phyloP scores from a whole-genome alignment of 768 basidiomycete genomes.

The Tephrocybe sp. region DNA sequence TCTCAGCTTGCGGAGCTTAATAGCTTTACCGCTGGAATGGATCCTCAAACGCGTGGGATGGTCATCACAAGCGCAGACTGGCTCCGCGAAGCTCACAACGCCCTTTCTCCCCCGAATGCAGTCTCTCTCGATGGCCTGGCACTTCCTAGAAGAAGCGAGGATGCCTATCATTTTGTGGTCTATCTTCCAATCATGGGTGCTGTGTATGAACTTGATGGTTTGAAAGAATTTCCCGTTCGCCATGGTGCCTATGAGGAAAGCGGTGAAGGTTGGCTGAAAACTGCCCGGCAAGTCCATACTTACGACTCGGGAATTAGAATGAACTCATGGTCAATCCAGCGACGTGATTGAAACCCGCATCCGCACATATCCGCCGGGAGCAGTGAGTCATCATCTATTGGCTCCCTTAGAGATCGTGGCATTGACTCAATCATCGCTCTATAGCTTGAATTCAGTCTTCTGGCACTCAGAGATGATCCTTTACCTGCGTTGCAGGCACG shows the following conservation, averaged over 20 bases:
- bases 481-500: slow-evolving; percentile 64
- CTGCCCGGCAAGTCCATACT: slow-evolving; percentile 57
- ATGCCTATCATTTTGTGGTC: slow-evolving; percentile 96
- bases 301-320: slow-evolving; percentile 10
- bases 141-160: slow-evolving; percentile 61
- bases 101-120: slow-evolving; percentile 85
- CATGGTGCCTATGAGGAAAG: slow-evolving; percentile 71
- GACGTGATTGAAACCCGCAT: slow-evolving; percentile 87
- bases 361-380: slow-evolving; percentile 83
- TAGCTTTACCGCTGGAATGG: slow-evolving; percentile 82
- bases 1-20: slow-evolving; percentile 69
- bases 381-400: slow-evolving; percentile 50
- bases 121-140: slow-evolving; percentile 86
- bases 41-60: slow-evolving; percentile 80
- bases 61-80: slow-evolving; percentile 79
- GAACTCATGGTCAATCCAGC: slow-evolving; percentile 36
- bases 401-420: not conserved
- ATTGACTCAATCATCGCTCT: slow-evolving; percentile 3
- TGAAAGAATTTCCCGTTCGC: slow-evolving; percentile 73
- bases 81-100: slow-evolving; percentile 85
- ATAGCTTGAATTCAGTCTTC: slow-evolving; percentile 89
- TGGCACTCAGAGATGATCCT: slow-evolving; percentile 83
- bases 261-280: slow-evolving; percentile 81
- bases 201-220: slow-evolving; percentile 91
- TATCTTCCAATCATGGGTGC: slow-evolving; percentile 83